Conservation (phyloP, 768 basidiomycete genomes). For the Auricularia sp. region DNA sequence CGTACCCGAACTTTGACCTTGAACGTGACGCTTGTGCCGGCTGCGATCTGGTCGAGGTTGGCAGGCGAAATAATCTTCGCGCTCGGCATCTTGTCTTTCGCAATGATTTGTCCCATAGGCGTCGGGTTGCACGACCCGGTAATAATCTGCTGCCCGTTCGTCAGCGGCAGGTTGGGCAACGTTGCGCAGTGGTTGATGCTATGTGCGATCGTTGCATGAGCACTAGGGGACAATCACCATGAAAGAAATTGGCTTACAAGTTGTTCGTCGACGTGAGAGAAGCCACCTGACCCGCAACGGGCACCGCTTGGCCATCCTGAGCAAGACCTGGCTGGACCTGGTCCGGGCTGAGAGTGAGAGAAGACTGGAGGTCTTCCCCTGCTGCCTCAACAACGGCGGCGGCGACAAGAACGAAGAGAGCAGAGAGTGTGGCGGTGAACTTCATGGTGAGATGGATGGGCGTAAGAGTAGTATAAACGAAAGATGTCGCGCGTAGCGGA, state of each 20-base stretch:
- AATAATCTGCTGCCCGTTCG: constrained; percentile 45
- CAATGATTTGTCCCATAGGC: constrained; percentile 46
- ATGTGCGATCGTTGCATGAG: not conserved
- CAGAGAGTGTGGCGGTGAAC: not conserved
- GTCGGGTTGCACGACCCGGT: constrained; percentile 51
- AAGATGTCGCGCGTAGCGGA: not conserved
- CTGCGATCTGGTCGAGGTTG: constrained; percentile 37
- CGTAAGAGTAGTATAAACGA: not conserved
- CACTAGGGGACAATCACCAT: not conserved
- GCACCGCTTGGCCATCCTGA: constrained; percentile 38
- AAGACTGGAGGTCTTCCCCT: not conserved
- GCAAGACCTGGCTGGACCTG: constrained; percentile 28
- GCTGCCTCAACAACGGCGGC: not conserved
- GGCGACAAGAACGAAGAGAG: not conserved
- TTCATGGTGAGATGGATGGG: not conserved
- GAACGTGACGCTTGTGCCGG: constrained; percentile 42
- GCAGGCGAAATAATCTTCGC: constrained; percentile 37
- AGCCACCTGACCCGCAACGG: constrained; percentile 38
- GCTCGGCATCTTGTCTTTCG: constrained; percentile 37
- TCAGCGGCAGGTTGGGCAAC: constrained; percentile 36
- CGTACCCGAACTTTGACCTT: constrained; percentile 29
- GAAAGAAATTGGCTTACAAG: constrained; percentile 22
- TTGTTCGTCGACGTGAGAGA: constrained; percentile 50
- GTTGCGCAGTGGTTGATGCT: constrained; percentile 43
- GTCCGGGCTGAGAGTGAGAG: not conserved